A percentile compares a stretch with the other conserved stretches of the same genome.
These are phyloP conservation scores for Astrocystis sublimbata DNA, from an alignment of 495 filamentous ascomycete species.

Conservation along the genomic window DNA sequence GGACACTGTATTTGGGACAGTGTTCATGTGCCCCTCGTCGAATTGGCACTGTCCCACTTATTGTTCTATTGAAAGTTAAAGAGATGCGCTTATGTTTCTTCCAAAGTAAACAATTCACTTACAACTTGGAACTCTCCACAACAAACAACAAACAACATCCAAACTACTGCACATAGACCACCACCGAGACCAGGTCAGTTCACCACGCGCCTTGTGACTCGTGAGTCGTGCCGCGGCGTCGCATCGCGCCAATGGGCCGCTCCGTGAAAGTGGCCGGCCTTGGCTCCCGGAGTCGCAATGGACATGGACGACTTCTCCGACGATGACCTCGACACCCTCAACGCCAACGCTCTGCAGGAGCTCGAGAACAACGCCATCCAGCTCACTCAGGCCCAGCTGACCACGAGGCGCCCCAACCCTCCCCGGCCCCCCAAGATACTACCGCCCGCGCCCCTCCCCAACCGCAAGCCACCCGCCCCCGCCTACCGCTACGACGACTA, in stretches of 20 bases:
- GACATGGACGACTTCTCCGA: constrained; percentile 56
- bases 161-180: too few relatives aligned
- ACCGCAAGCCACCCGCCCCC: not conserved
- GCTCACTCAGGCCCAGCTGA: constrained; percentile 45
- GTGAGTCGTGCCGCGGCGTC: constrained; percentile 3
- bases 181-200: not conserved
- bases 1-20: too few relatives aligned
- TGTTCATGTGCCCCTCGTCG: too few relatives aligned
- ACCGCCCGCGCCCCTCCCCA: not conserved
- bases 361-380: constrained; percentile 52
- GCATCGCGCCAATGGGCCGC: constrained; percentile 32
- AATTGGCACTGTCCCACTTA: too few relatives aligned
- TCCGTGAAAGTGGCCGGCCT: constrained; percentile 19
- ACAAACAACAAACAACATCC: too few relatives aligned
- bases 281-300: constrained; percentile 39
- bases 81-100: too few relatives aligned
- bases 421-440: constrained; percentile 6
- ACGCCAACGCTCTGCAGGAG: constrained; percentile 43
- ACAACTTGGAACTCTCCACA: too few relatives aligned
- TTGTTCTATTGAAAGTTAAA: too few relatives aligned
- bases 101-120: too few relatives aligned
- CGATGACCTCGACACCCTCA: constrained; percentile 49
- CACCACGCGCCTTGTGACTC: not conserved
- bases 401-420: constrained; percentile 12
- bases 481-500: constrained; percentile 29